Base-by-base conservation (phyloP, 2,329 filamentous ascomycete species). In the Colletotrichum spaethianum region DNA sequence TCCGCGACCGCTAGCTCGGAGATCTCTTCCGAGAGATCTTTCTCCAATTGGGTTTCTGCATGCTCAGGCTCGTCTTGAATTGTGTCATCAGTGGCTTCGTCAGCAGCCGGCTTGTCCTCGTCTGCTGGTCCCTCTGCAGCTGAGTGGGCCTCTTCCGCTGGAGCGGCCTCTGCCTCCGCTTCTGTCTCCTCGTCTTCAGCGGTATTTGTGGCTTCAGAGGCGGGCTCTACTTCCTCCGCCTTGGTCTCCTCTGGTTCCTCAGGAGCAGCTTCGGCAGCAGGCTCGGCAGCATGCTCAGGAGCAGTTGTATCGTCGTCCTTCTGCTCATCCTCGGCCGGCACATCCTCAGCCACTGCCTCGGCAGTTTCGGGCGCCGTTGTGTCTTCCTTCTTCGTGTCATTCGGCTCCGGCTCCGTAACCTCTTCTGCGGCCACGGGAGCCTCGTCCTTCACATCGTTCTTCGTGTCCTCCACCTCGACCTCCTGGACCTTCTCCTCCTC, bases 401-500 rank as follows among this genome's bases (percentile, higher is more conserved):
- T 38, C n/a, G 18, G 5, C 46, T 31, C 28, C 3, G 40, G 23
- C 26, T 56, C 36, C 26, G 23, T 20, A 18, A 16, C 28, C 7
- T n/a, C 52, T 18, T 18, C 40, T 2, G 38, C 31, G 7, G n/a
- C 63, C 4, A 12, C 42, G 2, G 61, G 14, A 12, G 61, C 36
- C 6, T 20, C 18, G 2, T 70, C 55, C 33, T 28, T 44, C 42
- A 61, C 46, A 44, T 20, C 38, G n/a, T 66, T 53, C n/a, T 57
- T 36, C 36, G 42, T 44, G 16, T 16, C 63, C 8, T 46, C 75
- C 33, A 67, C 53, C 46, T 63, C 65, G 14, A 73, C 74, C 62
- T 77, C 71, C 75, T 76, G 67, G 59, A 55, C 69, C 65, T 74
- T 72, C 52, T 75, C 73, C 31, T 64, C 73, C 74, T 60, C 59